Evolutionary conservation across 106 monocot genomes (phyloP).

Genomic region (Acorus gramineus): DNA sequence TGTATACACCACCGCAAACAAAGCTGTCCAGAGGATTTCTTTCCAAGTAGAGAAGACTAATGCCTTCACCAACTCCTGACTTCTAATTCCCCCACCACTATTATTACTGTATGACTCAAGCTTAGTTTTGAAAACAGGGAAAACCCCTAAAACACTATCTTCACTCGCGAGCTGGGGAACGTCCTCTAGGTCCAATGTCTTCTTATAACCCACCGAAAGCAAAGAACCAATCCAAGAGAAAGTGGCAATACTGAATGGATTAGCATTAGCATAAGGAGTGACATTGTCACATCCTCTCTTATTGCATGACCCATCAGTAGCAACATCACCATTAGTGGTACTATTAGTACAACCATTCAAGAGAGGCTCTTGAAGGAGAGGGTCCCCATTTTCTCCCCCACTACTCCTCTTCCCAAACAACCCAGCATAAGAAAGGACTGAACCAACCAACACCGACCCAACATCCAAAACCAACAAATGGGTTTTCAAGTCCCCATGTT

Average conservation of each 20-base stretch:
- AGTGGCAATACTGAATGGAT: conserved; percentile 30
- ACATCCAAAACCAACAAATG: conserved; percentile 1
- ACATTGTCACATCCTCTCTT: neutral
- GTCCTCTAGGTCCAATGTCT: conserved; percentile 38
- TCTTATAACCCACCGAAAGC: conserved; percentile 31
- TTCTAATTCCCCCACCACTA: neutral
- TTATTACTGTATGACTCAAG: conserved; percentile 6
- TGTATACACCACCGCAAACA: conserved; percentile 19
- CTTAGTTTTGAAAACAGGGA: conserved; percentile 21
- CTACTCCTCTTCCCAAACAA: neutral
- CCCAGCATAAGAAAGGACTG: neutral
- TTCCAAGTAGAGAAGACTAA: conserved; percentile 20
- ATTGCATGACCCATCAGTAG: neutral
- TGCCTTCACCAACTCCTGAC: conserved; percentile 10
- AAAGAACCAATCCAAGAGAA: conserved; percentile 53
- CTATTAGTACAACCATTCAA: neutral
- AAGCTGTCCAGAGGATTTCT: conserved; percentile 12
- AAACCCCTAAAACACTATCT: conserved; percentile 19
- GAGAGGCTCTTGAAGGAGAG: conserved; percentile 10
- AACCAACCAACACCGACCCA: neutral
- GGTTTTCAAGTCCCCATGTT: neutral
- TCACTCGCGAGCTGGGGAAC: conserved; percentile 23
- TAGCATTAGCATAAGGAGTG: conserved; percentile 24
- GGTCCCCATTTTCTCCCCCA: neutral
- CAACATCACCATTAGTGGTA: too few species aligned